Conservation (phyloP, 805 yeast genomes). For the Kuraishia piskuri region DNA sequence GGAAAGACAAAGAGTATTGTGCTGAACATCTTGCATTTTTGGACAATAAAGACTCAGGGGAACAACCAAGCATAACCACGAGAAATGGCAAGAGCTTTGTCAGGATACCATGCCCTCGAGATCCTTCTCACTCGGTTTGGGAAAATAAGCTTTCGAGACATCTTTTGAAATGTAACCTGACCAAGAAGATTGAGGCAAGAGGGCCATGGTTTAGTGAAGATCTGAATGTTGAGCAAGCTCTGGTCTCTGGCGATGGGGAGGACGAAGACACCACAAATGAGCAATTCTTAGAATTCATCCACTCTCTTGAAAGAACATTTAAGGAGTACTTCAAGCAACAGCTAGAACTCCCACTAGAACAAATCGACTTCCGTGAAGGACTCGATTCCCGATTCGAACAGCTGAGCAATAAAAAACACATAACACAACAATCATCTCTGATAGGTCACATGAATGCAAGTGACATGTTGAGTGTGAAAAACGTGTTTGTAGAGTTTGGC, state of each 20-base stretch:
- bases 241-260: neutral
- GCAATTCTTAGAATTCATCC: conserved; percentile 15
- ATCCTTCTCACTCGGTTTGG: conserved; percentile 70
- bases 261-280: conserved; percentile 9
- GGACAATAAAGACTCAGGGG: neutral
- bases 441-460: conserved; percentile 52
- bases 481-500: conserved; percentile 68
- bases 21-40: conserved; percentile 40
- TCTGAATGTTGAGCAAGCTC: conserved; percentile 27
- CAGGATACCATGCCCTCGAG: conserved; percentile 70
- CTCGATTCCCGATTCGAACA: conserved; percentile 36
- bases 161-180: conserved; percentile 50
- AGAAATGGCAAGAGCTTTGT: conserved; percentile 19
- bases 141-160: conserved; percentile 46
- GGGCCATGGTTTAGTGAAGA: conserved; percentile 46
- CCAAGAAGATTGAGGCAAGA: conserved; percentile 20
- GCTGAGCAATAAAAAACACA: conserved; percentile 60
- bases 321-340: conserved; percentile 1
- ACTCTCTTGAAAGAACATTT: conserved; percentile 7
- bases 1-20: conserved; percentile 36
- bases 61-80: conserved; percentile 7
- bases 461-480: conserved; percentile 25
- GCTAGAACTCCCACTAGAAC: conserved; percentile 8
- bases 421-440: conserved; percentile 73
- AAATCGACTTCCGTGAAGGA: conserved; percentile 20